Evolutionary conservation across 176 grass and related monocot genomes (phyloP), one percentile per base, ranked within the genome.

Genomic region (Eragrostis curvula): DNA sequence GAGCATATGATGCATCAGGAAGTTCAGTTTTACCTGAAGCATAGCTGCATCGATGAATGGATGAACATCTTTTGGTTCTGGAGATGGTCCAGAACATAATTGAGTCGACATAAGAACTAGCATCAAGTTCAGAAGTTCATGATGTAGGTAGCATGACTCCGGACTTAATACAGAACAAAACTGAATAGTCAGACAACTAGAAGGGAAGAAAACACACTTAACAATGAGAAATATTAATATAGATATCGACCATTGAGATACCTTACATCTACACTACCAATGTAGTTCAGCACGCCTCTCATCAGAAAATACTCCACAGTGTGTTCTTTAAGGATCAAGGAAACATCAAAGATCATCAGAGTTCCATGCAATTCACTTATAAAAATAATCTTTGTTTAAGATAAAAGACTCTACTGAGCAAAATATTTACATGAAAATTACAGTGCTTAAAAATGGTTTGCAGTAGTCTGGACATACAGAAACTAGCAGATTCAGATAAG

Each of bases 61-160:
- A 87, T 99, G 96, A 41, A 96, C 73, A 83, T 99, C 96, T 83
- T 96, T 99, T 40, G 89, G 87, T 70, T 90, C 93, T 86, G 93
- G 93, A 64, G 96, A 99, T 81, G 96, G 89, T 73, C 96, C 96
- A 88, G 87, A 92, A 91, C 96, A 96, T 49, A 99, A 92, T 60
- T 99, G 96, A 74, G 96, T 99, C 10, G 96, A 99, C 96, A 99
- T 93, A 61, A 94, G 87, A 70, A 99, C 96, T 79, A 99, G 86
- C 85, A 99, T 84, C 84, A 99, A 88, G 82, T 99, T 99, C 66
- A 99, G 80, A 70, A 99, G 87, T 81, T 99, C 96, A 44, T 99
- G 91, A 83, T 99, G 93, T 36, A 99, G 90, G 80, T 93, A 92
- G 85, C 89, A 89, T 65, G 96, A 92, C 25, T 88, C 88, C 77